These are phyloP conservation scores for Suillus subalutaceus DNA, from an alignment of 768 basidiomycete genomes.

Conservation along the genomic window DNA sequence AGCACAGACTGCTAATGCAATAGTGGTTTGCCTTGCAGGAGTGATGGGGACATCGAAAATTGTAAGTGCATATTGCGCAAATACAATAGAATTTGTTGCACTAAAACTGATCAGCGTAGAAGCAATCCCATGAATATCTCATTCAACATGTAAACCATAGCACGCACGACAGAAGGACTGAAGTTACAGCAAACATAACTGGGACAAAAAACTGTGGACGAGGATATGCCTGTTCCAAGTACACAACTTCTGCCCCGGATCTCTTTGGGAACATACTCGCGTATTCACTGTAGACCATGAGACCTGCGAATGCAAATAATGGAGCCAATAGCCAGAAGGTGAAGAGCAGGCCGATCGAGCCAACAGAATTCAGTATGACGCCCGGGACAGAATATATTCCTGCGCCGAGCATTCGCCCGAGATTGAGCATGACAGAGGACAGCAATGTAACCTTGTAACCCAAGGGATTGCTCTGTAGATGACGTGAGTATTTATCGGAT, in stretches of 20 bases:
- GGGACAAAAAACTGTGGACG: constrained; percentile 38
- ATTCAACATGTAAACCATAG: neutral
- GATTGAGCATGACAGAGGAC: constrained; percentile 10
- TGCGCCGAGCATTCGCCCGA: constrained; percentile 20
- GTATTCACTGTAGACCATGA: constrained; percentile 41
- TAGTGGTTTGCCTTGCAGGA: constrained; percentile 19
- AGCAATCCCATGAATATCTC: neutral
- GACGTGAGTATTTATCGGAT: neutral
- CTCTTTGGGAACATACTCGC: constrained; percentile 51
- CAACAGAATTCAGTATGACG: constrained; percentile 8
- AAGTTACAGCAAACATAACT: constrained; percentile 42
- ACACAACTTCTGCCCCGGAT: constrained; percentile 51
- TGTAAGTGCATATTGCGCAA: constrained; percentile 28
- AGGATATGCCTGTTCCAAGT: constrained; percentile 37
- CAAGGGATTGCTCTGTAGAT: constrained; percentile 8
- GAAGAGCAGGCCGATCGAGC: constrained; percentile 6
- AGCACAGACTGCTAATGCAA: constrained; percentile 26
- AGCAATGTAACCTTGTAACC: constrained; percentile 13
- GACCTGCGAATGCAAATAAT: constrained; percentile 6
- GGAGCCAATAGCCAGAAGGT: constrained; percentile 9
- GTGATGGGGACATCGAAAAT: constrained; percentile 23
- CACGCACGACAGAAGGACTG: constrained; percentile 29
- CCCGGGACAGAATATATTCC: constrained; percentile 13
- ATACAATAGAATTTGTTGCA: constrained; percentile 27
- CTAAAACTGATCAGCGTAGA: constrained; percentile 15